Evolutionary conservation across 768 basidiomycete genomes (phyloP).

Genomic region (Boletus rubescentipes): DNA sequence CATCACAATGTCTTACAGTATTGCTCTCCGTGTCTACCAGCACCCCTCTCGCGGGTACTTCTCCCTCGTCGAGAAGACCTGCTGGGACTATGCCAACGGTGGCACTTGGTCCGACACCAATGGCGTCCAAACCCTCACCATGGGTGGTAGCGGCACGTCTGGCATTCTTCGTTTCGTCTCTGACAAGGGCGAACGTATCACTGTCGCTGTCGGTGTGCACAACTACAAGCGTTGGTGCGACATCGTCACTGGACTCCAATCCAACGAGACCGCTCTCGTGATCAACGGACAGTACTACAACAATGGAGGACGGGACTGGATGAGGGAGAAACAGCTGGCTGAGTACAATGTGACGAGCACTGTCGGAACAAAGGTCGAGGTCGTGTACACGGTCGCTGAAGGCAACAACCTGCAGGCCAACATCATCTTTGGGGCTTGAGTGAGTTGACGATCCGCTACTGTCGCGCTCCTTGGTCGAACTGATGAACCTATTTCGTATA

Average conservation of each 20-base stretch:
- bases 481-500: too few species aligned
- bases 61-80: constrained; percentile 1
- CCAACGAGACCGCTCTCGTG: background rate
- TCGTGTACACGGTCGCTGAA: too few species aligned
- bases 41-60: constrained; percentile 6
- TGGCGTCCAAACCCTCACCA: constrained; percentile 29
- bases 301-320: too few species aligned
- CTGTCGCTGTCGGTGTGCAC: constrained; percentile 25
- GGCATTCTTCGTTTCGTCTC: constrained; percentile 35
- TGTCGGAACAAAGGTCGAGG: too few species aligned
- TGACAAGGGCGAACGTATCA: constrained; percentile 31
- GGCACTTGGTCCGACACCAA: constrained; percentile 30
- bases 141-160: constrained; percentile 41
- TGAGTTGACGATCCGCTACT: too few species aligned
- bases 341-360: too few species aligned
- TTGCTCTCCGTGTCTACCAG: constrained; percentile 2
- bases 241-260: background rate
- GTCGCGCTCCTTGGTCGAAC: too few species aligned
- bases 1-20: constrained; percentile 10
- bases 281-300: background rate
- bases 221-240: background rate
- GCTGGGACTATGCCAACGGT: constrained; percentile 8
- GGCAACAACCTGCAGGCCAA: too few species aligned
- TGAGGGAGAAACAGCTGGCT: too few species aligned
- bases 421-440: too few species aligned